Percentiles rank a stretch among this genome's conserved stretches.
These are phyloP conservation scores for Colletotrichum sublineola DNA, from an alignment of 2,329 filamentous ascomycete genomes.

Conservation along the genomic window DNA sequence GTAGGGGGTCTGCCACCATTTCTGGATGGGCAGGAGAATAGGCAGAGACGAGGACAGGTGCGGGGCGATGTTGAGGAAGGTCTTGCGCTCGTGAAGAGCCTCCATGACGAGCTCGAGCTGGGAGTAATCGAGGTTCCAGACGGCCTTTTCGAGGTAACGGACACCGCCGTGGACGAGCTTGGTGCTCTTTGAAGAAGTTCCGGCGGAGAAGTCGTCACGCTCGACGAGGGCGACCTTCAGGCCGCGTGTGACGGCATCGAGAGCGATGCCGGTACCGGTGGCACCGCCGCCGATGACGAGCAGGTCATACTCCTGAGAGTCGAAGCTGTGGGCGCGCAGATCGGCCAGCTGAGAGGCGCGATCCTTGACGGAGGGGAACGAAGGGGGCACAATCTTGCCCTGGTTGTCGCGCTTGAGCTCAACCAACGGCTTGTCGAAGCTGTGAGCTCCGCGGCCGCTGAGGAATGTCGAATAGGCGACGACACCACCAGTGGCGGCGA, in stretches of 20 bases:
- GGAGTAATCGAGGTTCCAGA: conserved; percentile 87
- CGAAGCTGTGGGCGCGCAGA: conserved; percentile 52
- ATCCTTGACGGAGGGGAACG: conserved; percentile 52
- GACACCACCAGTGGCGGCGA: conserved; percentile 46
- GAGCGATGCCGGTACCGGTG: conserved; percentile 83
- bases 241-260: conserved; percentile 84
- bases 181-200: conserved; percentile 88
- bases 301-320: conserved; percentile 77
- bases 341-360: conserved; percentile 57
- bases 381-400: conserved; percentile 55
- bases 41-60: conserved; percentile 85
- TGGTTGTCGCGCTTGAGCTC: conserved; percentile 53
- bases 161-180: conserved; percentile 90
- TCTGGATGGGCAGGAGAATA: conserved; percentile 85
- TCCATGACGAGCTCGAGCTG: conserved; percentile 87
- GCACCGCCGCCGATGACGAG: conserved; percentile 84
- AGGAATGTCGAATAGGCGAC: conserved; percentile 49
- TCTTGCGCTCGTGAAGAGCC: conserved; percentile 84
- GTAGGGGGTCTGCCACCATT: conserved; percentile 86
- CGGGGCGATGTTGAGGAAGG: conserved; percentile 85
- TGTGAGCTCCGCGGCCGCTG: conserved; percentile 47
- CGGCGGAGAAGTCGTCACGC: conserved; percentile 84
- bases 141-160: conserved; percentile 86
- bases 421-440: conserved; percentile 51
- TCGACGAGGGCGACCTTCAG: conserved; percentile 86